Conservation (phyloP, 345 rosid species). For the Toxicodendron radicans region DNA sequence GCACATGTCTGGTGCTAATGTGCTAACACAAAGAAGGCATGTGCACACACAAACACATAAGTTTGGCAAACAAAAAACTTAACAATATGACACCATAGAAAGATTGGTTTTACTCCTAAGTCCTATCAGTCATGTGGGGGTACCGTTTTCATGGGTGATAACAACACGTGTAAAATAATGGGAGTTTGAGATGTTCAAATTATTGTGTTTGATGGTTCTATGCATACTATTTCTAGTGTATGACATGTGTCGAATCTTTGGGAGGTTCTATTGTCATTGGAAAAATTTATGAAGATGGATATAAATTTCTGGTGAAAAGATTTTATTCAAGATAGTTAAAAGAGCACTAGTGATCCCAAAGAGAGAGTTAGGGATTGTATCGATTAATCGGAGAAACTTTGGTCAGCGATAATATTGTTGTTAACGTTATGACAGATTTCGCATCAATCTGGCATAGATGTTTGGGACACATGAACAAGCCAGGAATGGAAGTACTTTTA, state of each 20-base stretch:
- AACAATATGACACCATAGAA: too few species aligned
- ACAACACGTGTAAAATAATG: not conserved
- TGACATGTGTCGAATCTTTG: not conserved
- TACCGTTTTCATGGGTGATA: not conserved
- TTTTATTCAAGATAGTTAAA: too few species aligned
- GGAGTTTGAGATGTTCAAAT: not conserved
- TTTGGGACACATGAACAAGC: not conserved
- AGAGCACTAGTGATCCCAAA: not conserved
- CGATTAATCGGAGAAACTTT: too few species aligned
- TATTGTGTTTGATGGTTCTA: not conserved
- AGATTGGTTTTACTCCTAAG: too few species aligned
- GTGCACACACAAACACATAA: too few species aligned
- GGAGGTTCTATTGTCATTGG: not conserved
- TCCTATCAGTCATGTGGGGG: not conserved
- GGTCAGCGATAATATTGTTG: not conserved
- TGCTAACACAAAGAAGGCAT: too few species aligned
- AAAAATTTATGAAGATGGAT: not conserved
- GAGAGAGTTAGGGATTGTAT: not conserved
- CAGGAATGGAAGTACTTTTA: not conserved
- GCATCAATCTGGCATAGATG: not conserved
- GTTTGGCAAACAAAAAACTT: too few species aligned
- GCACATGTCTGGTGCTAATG: too few species aligned
- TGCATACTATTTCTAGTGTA: not conserved
- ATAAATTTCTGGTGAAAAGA: too few species aligned
- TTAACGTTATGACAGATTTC: not conserved